These are phyloP conservation scores for Kalanchoe fedtschenkoi DNA, from an alignment of 164 flowering plant genomes.

Conservation along the genomic window DNA sequence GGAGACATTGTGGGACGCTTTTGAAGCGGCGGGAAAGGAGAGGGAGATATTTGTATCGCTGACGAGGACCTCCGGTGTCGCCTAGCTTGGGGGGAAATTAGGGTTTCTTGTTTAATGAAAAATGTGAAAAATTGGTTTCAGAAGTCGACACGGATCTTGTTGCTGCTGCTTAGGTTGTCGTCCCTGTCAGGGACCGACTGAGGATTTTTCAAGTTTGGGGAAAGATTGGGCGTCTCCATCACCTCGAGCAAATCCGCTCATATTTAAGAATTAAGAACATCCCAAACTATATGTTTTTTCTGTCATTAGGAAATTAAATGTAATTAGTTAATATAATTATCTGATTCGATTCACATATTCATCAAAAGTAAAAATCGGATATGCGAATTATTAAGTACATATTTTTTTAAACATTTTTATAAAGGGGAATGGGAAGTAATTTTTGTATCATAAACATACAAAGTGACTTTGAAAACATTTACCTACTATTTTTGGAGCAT, in stretches of 20 bases:
- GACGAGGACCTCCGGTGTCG: conserved; percentile 2
- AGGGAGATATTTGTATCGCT: background rate
- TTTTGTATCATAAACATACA: too few species aligned
- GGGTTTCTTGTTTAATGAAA: background rate
- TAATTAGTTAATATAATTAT: too few species aligned
- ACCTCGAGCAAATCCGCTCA: background rate
- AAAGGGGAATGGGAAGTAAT: too few species aligned
- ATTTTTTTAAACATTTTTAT: too few species aligned
- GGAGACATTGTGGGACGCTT: background rate
- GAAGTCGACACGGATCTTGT: background rate
- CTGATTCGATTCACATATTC: too few species aligned
- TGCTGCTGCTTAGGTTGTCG: too few species aligned
- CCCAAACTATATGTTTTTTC: too few species aligned
- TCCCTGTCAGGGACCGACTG: background rate
- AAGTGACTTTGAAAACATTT: too few species aligned
- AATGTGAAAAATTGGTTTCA: background rate
- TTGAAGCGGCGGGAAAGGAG: conserved; percentile 1
- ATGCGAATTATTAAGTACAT: too few species aligned
- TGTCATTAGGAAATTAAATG: too few species aligned
- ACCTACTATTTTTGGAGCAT: too few species aligned
- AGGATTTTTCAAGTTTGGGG: background rate
- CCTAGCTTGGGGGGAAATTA: background rate
- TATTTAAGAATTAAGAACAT: background rate
- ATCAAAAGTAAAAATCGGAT: too few species aligned
- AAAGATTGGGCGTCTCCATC: background rate